These are phyloP conservation scores for Pontederia paniculata DNA, from an alignment of 176 grass and related monocot species.

Conservation along the genomic window DNA sequence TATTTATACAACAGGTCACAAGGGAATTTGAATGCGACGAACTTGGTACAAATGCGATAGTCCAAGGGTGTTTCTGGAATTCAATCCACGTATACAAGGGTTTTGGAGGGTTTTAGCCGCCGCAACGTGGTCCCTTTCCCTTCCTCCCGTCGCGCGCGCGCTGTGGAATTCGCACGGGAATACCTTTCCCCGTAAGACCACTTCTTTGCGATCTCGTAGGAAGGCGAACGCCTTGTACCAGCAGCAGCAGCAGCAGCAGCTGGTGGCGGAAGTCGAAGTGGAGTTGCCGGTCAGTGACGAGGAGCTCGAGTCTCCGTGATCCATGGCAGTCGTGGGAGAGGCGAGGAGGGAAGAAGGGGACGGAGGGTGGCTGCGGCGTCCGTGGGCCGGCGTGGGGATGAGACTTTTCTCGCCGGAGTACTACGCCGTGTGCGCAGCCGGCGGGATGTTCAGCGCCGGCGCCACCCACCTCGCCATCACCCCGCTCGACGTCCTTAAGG, in stretches of 20 bases:
- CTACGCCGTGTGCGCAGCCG: constrained; percentile 71
- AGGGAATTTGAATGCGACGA: neutral
- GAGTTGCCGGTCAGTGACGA: neutral
- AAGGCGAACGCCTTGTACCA: neutral
- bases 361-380: neutral
- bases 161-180: neutral
- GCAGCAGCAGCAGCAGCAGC: too few relatives aligned
- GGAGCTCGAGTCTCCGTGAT: too few relatives aligned
- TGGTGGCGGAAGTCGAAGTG: neutral
- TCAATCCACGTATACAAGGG: neutral
- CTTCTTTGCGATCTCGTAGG: neutral
- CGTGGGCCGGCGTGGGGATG: constrained; percentile 15
- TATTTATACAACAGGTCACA: too few relatives aligned
- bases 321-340: neutral
- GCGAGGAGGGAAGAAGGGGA: constrained; percentile 19
- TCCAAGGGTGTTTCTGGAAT: neutral
- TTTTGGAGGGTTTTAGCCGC: neutral
- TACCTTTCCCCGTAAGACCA: neutral
- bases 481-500: constrained; percentile 89
- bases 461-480: constrained; percentile 89
- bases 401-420: constrained; percentile 79
- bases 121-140: constrained; percentile 7
- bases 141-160: too few relatives aligned
- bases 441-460: constrained; percentile 88
- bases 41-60: neutral